Base-by-base conservation (phyloP, 495 filamentous ascomycete species). In the Recurvomyces mirabilis region DNA sequence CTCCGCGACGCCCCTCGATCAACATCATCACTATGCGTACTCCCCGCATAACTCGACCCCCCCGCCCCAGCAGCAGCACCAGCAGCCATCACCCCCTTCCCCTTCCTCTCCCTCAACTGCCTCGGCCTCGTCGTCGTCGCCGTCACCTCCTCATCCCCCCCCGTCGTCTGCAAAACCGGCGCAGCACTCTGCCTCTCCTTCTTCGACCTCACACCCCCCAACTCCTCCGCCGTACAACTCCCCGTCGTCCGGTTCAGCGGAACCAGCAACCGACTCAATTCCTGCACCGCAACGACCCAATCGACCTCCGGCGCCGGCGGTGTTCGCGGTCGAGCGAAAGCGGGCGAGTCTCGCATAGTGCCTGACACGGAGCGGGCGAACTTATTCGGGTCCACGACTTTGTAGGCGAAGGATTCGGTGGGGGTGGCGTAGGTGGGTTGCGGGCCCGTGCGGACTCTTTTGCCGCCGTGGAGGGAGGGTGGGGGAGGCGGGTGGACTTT, bases 261-360 rank as follows among this genome's bases (percentile, higher is more conserved):
- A 37, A 94, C 82, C 20, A 96, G 73, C 4, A 87, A 60, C 57
- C 85, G 88, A 53, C 76, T 83, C 13, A 95, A 60, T 56, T 94
- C 88, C 54, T 79, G 71, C 0, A 86, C 70, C 12, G 86, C 86
- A 30, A 79, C 75, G 1, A 81, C 78, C 91, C 93, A 96, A 30
- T 77, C 68, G 0, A 95, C 80, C 20, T 86, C 79, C 5, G 85
- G 83, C 1, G 81, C 71, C 19, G 82, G 78, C 2, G 79, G 75
- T n/a, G 73, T 67, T 9, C 70, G 68, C 20, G 65, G 51, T 56
- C 71, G 44, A 6, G 53, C 44, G 1, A 60, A 51, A 5, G 46
- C 40, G 17, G 46, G 40, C 22, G 35, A 47, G 11, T 56, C 64
- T 52, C 11, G 45, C 23, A 43, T 54, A 0, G 58, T 62, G 60